phyloP scores from a whole-genome alignment of 2,329 filamentous ascomycete species.

The Tolypocladium cylindrosporum region DNA sequence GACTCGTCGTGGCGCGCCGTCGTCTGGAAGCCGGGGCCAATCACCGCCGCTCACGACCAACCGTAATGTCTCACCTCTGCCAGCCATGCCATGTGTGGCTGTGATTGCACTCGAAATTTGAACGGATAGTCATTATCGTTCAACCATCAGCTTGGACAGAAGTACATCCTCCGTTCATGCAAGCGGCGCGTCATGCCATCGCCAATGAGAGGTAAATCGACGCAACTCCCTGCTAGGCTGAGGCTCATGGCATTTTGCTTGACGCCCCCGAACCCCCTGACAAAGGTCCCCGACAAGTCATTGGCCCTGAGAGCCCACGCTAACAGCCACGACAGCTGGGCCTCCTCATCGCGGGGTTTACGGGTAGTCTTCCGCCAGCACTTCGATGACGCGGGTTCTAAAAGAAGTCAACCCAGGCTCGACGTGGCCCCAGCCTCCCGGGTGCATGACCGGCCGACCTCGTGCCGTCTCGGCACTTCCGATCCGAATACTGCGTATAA shows the following conservation, averaged over 20 bases:
- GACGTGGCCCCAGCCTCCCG: background rate
- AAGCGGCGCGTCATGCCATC: background rate
- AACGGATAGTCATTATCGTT: background rate
- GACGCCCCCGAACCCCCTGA: too few relatives aligned
- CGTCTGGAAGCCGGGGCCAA: background rate
- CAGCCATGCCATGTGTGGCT: background rate
- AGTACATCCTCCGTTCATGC: background rate
- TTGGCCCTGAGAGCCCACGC: background rate
- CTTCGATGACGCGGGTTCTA: too few relatives aligned
- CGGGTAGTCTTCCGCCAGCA: too few relatives aligned
- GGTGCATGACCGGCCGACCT: background rate
- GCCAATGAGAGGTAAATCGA: background rate
- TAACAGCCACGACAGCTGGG: background rate
- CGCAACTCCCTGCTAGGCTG: too few relatives aligned
- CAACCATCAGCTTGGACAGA: background rate
- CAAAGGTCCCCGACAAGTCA: too few relatives aligned
- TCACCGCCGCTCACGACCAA: background rate
- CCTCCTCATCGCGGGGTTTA: background rate
- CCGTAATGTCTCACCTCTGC: background rate
- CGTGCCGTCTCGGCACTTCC: too few relatives aligned
- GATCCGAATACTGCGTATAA: too few relatives aligned
- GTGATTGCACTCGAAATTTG: background rate
- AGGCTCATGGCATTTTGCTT: background rate
- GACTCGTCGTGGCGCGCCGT: background rate
- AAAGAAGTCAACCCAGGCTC: too few relatives aligned